Conservation (phyloP, 768 basidiomycete genomes). For the Lenzites betulinus region DNA sequence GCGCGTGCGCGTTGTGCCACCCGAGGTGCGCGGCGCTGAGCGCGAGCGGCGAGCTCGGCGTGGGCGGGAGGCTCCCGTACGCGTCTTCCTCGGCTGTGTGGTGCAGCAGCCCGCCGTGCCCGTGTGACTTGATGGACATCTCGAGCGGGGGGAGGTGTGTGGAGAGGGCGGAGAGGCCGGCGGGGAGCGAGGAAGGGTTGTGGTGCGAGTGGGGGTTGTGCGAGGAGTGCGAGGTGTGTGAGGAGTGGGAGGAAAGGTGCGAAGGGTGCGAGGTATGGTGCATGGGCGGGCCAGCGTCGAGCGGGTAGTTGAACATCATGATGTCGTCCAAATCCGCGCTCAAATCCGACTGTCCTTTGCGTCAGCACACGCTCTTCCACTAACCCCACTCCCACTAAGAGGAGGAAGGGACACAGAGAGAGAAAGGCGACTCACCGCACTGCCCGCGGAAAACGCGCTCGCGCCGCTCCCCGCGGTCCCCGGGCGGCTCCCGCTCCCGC, state of each 20-base stretch:
- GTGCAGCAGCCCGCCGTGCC: too few species aligned
- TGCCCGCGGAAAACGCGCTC: slow-evolving; percentile 10
- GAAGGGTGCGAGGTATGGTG: too few species aligned
- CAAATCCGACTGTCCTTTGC: slow-evolving; percentile 27
- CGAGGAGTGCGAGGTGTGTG: too few species aligned
- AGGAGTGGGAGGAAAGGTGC: too few species aligned
- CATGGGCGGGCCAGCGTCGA: slow-evolving; percentile 16
- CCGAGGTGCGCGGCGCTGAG: slow-evolving; percentile 11
- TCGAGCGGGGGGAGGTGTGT: too few species aligned
- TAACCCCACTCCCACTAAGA: too few species aligned
- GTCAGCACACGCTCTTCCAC: too few species aligned
- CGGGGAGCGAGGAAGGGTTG: too few species aligned
- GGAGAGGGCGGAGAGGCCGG: too few species aligned
- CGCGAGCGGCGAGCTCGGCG: slow-evolving; percentile 19
- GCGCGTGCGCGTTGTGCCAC: slow-evolving; percentile 12
- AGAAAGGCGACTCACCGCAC: slow-evolving; percentile 8
- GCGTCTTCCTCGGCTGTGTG: slow-evolving; percentile 32
- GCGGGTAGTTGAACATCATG: slow-evolving; percentile 20
- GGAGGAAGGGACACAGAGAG: too few species aligned
- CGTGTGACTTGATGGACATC: too few species aligned
- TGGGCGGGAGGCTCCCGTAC: slow-evolving; percentile 31
- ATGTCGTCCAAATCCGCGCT: slow-evolving; percentile 25
- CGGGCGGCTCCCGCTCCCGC: slow-evolving; percentile 28
- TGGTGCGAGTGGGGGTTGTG: too few species aligned
- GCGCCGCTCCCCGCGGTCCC: slow-evolving; percentile 11